A percentile compares a stretch with the other conserved stretches of the same genome.
Evolutionary conservation across 1,284 basidiomycete species (phyloP).

Genomic region (Taiwanofungus camphoratus): DNA sequence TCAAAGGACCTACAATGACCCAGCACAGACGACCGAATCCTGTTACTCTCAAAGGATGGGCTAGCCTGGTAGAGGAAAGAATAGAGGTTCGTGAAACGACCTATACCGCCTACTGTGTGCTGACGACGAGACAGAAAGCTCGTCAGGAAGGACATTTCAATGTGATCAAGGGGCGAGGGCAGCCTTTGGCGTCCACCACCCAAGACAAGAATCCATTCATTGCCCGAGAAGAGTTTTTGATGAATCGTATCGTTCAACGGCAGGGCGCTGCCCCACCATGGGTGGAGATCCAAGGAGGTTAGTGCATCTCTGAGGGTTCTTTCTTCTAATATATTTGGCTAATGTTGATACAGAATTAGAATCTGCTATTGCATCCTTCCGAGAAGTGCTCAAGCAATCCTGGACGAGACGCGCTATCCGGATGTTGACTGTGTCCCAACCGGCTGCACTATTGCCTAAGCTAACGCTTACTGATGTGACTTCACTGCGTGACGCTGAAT

Average conservation of each 20-base stretch:
- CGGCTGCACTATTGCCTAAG: constrained; percentile 35
- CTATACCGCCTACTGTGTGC: constrained; percentile 1
- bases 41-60: constrained; percentile 69
- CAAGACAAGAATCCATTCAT: constrained; percentile 83
- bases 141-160: constrained; percentile 67
- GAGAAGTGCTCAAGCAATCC: constrained; percentile 53
- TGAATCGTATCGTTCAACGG: constrained; percentile 85
- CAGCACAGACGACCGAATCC: constrained; percentile 41
- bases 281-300: constrained; percentile 81
- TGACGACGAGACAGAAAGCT: no score
- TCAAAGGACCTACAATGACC: constrained; percentile 35
- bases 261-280: constrained; percentile 88
- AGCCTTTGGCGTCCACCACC: constrained; percentile 53
- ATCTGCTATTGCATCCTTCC: constrained; percentile 53
- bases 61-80: constrained; percentile 69
- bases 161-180: constrained; percentile 69
- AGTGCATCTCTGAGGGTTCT: constrained; percentile 13
- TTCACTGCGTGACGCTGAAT: constrained; percentile 60
- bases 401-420: constrained; percentile 68
- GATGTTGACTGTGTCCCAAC: constrained; percentile 45
- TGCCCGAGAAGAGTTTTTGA: constrained; percentile 71
- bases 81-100: constrained; percentile 56
- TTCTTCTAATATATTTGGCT: not conserved
- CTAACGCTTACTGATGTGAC: constrained; percentile 42
- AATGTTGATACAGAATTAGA: constrained; percentile 41